Percentiles rank a stretch among this genome's conserved stretches.
Evolutionary conservation across 73 alveolate genomes (phyloP).

Genomic region (Paramecium caudatum): DNA sequence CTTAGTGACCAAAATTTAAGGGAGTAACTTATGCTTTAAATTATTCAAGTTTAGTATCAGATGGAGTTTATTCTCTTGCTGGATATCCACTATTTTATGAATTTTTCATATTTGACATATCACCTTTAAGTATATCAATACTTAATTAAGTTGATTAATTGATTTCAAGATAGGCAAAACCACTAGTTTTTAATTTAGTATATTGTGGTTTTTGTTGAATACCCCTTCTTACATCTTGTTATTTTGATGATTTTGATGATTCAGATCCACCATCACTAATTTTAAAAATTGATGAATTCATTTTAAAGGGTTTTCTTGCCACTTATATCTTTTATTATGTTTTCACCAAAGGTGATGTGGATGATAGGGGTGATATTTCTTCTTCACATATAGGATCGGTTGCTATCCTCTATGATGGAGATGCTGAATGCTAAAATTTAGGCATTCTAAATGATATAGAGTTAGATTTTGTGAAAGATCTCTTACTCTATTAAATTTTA

Average conservation of each 20-base stretch:
- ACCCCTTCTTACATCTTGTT: no score
- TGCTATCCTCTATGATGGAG: not conserved
- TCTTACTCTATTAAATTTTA: not conserved
- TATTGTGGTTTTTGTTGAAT: no score
- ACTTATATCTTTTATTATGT: not conserved
- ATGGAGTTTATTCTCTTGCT: not conserved
- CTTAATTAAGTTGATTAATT: not conserved
- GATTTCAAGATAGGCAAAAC: not conserved
- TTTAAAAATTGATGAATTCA: conserved; percentile 53
- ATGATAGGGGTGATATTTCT: conserved; percentile 3
- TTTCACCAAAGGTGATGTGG: not conserved
- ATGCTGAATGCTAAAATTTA: not conserved
- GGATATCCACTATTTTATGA: not conserved
- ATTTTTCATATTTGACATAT: not conserved
- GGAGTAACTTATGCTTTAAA: not conserved
- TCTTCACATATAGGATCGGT: conserved; percentile 54
- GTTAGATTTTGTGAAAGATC: conserved; percentile 51
- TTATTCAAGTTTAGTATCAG: not conserved
- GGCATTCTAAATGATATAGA: conserved; percentile 42
- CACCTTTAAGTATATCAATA: not conserved
- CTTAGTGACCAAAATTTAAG: not conserved
- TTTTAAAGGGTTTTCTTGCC: conserved; percentile 16
- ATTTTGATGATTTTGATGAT: conserved; percentile 30
- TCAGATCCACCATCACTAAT: conserved; percentile 64
- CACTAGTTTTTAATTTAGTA: not conserved